Percentiles rank a stretch among this genome's conserved stretches.
Conservation (phyloP, 768 basidiomycete genomes). For the Grammothele lineata region DNA sequence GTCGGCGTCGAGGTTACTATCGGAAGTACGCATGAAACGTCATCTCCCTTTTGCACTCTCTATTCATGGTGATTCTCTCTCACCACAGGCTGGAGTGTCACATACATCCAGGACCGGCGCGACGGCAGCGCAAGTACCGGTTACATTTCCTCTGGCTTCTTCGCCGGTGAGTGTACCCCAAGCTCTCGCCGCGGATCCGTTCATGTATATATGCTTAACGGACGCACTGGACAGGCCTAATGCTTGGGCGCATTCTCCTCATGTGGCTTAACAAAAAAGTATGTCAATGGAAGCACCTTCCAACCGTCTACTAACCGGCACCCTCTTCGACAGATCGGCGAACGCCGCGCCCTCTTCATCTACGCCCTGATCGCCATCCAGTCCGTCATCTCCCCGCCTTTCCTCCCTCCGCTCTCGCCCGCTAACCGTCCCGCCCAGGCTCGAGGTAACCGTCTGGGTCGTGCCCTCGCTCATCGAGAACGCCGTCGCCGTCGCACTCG, state of each 20-base stretch:
- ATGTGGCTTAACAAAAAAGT: constrained; percentile 27
- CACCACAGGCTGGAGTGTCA: constrained; percentile 39
- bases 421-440: background rate
- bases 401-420: background rate
- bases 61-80: background rate
- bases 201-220: no score
- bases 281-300: background rate
- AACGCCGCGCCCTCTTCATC: constrained; percentile 23
- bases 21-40: constrained; percentile 33
- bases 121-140: constrained; percentile 34
- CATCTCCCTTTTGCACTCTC: background rate
- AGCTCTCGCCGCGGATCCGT: no score
- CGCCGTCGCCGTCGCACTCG: constrained; percentile 39
- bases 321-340: constrained; percentile 21
- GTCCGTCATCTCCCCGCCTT: constrained; percentile 8
- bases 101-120: constrained; percentile 36
- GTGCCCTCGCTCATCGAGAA: constrained; percentile 47
- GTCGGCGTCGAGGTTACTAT: constrained; percentile 41
- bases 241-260: constrained; percentile 22
- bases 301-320: background rate
- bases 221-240: no score
- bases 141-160: constrained; percentile 41
- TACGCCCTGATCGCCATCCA: constrained; percentile 24
- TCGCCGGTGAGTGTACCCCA: no score
- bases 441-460: constrained; percentile 41